These are phyloP conservation scores for Suillus placidus DNA, from an alignment of 768 basidiomycete species.

Conservation along the genomic window DNA sequence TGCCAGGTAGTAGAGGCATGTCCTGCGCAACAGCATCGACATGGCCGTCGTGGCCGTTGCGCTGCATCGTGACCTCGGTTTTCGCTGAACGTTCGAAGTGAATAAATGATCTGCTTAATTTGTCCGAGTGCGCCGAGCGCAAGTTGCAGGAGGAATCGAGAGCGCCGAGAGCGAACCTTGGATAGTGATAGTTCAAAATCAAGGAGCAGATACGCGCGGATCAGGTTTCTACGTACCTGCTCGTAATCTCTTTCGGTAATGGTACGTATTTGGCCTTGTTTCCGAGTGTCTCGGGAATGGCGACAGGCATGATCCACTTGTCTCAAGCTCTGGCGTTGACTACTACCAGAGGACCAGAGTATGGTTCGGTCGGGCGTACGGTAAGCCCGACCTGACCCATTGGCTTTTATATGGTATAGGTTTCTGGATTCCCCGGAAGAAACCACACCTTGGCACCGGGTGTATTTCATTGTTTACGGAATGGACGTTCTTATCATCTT, in stretches of 20 bases:
- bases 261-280: constrained; percentile 33
- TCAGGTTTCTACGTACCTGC: constrained; percentile 17
- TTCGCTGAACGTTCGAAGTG: neutral
- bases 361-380: neutral
- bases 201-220: constrained; percentile 10
- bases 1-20: constrained; percentile 21
- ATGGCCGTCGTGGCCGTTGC: constrained; percentile 9
- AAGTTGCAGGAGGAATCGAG: neutral
- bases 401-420: constrained; percentile 4
- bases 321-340: neutral
- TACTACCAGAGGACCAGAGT: neutral
- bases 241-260: constrained; percentile 22
- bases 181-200: neutral
- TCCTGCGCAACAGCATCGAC: constrained; percentile 11
- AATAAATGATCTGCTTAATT: neutral
- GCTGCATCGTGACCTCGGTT: constrained; percentile 3
- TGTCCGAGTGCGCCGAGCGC: neutral
- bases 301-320: constrained; percentile 25
- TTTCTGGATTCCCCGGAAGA: constrained; percentile 1
- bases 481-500: neutral
- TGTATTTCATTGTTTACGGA: constrained; percentile 1
- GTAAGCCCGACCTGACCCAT: neutral
- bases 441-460: constrained; percentile 27
- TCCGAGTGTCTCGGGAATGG: constrained; percentile 15
- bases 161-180: neutral